These are phyloP conservation scores for Aspergillus tubingensis DNA, from an alignment of 2,329 filamentous ascomycete species.

Conservation along the genomic window DNA sequence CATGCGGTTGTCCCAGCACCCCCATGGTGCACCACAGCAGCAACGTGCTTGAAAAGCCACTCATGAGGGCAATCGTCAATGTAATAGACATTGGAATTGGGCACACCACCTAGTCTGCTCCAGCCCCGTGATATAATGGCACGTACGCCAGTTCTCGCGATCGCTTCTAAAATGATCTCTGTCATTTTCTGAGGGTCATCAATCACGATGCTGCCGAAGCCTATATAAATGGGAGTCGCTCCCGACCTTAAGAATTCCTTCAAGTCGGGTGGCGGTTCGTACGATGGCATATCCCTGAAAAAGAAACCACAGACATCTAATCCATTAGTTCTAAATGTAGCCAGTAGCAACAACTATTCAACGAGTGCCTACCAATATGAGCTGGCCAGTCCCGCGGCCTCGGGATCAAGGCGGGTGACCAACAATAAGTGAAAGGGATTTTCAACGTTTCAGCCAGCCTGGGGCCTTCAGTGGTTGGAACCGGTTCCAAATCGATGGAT, in stretches of 20 bases:
- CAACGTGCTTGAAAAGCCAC: constrained; percentile 60
- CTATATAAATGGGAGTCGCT: constrained; percentile 56
- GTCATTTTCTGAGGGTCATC: constrained; percentile 52
- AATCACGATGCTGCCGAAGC: constrained; percentile 60
- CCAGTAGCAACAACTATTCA: too few relatives aligned
- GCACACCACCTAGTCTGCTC: constrained; percentile 49
- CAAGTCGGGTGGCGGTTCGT: constrained; percentile 45
- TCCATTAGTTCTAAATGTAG: background rate
- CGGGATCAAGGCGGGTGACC: constrained; percentile 46
- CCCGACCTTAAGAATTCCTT: constrained; percentile 49
- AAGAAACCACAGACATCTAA: constrained; percentile 50
- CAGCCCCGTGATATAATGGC: constrained; percentile 59
- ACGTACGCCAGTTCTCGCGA: constrained; percentile 50
- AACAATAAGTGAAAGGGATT: constrained; percentile 50
- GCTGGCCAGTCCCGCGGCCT: constrained; percentile 45
- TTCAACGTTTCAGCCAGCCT: constrained; percentile 38
- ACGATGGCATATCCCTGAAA: constrained; percentile 41
- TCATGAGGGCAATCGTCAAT: constrained; percentile 60
- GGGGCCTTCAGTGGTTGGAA: constrained; percentile 42
- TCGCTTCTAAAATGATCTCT: constrained; percentile 50
- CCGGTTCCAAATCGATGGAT: constrained; percentile 44
- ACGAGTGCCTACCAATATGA: constrained; percentile 34
- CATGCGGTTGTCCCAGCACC: constrained; percentile 62
- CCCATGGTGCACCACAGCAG: constrained; percentile 60
- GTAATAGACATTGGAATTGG: constrained; percentile 47